A percentile compares a stretch with the other conserved stretches of the same genome.
phyloP scores from a whole-genome alignment of 805 yeast genomes.

The Candida takata region DNA sequence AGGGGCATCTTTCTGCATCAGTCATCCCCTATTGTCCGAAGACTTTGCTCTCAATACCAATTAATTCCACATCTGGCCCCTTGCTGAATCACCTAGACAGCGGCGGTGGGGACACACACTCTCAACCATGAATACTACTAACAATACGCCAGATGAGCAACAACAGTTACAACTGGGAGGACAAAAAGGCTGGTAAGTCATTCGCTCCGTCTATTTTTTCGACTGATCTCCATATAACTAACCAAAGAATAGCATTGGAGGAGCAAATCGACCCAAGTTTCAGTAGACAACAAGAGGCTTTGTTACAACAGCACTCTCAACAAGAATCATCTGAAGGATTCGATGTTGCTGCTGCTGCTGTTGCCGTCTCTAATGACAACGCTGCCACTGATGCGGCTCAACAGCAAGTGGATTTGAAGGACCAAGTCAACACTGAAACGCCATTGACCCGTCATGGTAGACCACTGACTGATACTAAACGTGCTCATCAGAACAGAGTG shows the following conservation, averaged over 20 bases:
- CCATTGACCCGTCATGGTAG: constrained; percentile 20
- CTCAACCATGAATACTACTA: neutral
- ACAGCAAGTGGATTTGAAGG: constrained; percentile 5
- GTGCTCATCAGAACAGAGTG: constrained; percentile 87
- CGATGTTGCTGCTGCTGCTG: constrained; percentile 33
- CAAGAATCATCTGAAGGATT: constrained; percentile 15
- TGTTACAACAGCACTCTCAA: constrained; percentile 11
- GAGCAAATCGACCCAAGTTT: constrained; percentile 28
- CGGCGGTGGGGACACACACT: neutral
- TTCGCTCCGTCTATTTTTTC: neutral
- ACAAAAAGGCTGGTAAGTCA: constrained; percentile 16
- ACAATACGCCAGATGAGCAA: constrained; percentile 1
- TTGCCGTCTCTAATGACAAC: constrained; percentile 20
- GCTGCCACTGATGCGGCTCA: constrained; percentile 1
- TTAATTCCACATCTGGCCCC: neutral
- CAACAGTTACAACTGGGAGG: constrained; percentile 8
- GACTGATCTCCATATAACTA: neutral
- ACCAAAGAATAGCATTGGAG: constrained; percentile 10
- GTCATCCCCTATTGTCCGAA: neutral
- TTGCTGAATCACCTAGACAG: neutral
- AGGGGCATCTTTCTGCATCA: neutral
- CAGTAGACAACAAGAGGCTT: constrained; percentile 13
- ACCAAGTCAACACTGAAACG: neutral
- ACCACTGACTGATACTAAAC: constrained; percentile 56
- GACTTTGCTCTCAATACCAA: neutral